phyloP scores from a whole-genome alignment of 2,329 filamentous ascomycete genomes.

The Aspergillus felis region DNA sequence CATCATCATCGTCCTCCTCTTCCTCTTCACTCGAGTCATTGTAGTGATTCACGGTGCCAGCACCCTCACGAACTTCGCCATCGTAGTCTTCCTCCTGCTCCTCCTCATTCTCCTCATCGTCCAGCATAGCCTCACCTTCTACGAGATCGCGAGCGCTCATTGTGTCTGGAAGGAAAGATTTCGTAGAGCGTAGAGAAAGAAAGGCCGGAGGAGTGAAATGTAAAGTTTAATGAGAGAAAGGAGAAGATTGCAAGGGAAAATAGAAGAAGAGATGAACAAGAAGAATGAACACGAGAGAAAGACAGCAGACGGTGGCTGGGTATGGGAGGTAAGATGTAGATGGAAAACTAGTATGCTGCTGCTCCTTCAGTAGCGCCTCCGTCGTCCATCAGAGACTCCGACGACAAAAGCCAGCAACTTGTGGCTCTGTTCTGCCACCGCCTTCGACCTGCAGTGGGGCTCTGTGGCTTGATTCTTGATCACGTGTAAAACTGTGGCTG shows the following conservation, averaged over 20 bases:
- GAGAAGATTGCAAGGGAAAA: not conserved
- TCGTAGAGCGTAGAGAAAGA: slow-evolving; percentile 1
- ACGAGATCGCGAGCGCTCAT: slow-evolving; percentile 69
- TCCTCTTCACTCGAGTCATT: slow-evolving; percentile 91
- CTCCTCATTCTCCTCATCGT: slow-evolving; percentile 79
- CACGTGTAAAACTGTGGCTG: not conserved
- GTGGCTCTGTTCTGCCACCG: not conserved
- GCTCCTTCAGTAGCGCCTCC: not conserved
- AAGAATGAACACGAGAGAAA: not conserved
- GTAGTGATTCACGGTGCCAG: slow-evolving; percentile 44
- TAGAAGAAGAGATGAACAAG: not conserved
- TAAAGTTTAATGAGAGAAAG: not conserved
- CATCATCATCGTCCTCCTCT: slow-evolving; percentile 87
- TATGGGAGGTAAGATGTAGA: not conserved
- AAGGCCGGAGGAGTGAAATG: not conserved
- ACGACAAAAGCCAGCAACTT: not conserved
- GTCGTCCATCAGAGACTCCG: not conserved
- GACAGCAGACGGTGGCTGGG: not conserved
- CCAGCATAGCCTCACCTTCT: slow-evolving; percentile 79
- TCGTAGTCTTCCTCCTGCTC: slow-evolving; percentile 71
- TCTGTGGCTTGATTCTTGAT: not conserved
- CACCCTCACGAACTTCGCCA: slow-evolving; percentile 51
- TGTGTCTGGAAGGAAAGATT: slow-evolving; percentile 19
- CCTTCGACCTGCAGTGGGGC: not conserved
- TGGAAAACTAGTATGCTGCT: not conserved